phyloP scores from a whole-genome alignment of 768 basidiomycete species.

The Lactarius trivialis region DNA sequence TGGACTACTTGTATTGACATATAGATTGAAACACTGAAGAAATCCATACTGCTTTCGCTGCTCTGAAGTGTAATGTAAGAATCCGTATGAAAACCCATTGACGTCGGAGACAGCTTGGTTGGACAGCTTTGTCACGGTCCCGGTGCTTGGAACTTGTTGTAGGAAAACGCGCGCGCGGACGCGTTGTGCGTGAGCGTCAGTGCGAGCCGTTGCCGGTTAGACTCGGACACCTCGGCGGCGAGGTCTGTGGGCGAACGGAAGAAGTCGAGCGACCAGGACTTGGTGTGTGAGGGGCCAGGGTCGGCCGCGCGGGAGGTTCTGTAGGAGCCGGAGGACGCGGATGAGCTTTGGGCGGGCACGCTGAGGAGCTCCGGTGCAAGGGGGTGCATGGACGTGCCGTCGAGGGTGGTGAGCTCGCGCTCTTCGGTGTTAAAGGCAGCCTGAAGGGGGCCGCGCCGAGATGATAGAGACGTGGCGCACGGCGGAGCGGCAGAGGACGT shows the following conservation, averaged over 20 bases:
- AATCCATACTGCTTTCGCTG: too few relatives aligned
- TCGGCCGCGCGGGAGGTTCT: not conserved
- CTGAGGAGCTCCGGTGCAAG: constrained; percentile 42
- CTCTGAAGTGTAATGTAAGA: too few relatives aligned
- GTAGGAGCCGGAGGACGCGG: constrained; percentile 58
- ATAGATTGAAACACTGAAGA: too few relatives aligned
- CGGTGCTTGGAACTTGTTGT: too few relatives aligned
- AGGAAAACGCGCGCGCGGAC: too few relatives aligned
- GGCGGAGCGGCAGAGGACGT: constrained; percentile 51
- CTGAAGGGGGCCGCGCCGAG: constrained; percentile 76
- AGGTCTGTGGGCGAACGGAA: constrained; percentile 63
- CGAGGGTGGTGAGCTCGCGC: constrained; percentile 69
- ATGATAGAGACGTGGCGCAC: constrained; percentile 79
- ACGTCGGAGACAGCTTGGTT: too few relatives aligned
- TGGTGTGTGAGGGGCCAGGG: constrained; percentile 41
- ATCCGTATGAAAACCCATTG: too few relatives aligned
- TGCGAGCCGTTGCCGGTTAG: not conserved
- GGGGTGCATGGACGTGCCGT: constrained; percentile 59
- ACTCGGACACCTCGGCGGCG: not conserved
- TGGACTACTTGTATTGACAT: too few relatives aligned
- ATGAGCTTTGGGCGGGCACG: constrained; percentile 37
- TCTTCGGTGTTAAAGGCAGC: constrained; percentile 93
- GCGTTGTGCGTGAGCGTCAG: too few relatives aligned
- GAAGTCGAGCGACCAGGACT: constrained; percentile 80
- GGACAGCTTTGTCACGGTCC: too few relatives aligned